These are phyloP conservation scores for Saccharomyces hybrid DNA, from an alignment of 1,139 yeast species.

Conservation along the genomic window DNA sequence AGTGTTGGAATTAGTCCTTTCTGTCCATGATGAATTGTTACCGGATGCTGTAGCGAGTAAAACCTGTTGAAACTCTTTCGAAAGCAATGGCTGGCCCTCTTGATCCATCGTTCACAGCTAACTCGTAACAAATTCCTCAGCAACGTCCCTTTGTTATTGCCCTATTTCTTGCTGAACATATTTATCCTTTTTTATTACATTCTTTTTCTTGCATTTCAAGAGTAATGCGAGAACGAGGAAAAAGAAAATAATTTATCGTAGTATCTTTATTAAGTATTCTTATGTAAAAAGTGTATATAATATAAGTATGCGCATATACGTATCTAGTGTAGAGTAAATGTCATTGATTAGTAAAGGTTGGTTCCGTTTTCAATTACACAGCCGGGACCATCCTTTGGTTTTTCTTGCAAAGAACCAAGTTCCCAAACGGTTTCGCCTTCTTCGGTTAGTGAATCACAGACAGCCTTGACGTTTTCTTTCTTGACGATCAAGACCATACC, in stretches of 20 bases:
- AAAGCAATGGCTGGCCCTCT: conserved; percentile 20
- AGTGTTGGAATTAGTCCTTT: conserved; percentile 1
- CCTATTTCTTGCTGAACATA: neutral
- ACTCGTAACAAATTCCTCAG: neutral
- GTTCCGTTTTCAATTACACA: conserved; percentile 63
- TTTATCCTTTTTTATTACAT: neutral
- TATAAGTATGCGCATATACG: neutral
- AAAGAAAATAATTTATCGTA: neutral
- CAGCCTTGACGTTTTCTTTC: conserved; percentile 51
- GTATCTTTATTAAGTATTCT: neutral
- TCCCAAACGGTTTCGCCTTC: conserved; percentile 71
- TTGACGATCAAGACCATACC: conserved; percentile 92
- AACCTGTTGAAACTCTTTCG: conserved; percentile 28
- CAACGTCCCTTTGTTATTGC: neutral
- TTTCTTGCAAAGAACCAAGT: conserved; percentile 66
- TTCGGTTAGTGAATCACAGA: conserved; percentile 44
- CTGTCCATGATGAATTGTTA: conserved; percentile 8
- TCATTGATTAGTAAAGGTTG: conserved; percentile 41
- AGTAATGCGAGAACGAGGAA: neutral
- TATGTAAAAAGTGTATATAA: neutral
- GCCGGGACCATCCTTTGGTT: conserved; percentile 45
- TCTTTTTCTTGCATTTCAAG: neutral
- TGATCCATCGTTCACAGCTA: conserved; percentile 19
- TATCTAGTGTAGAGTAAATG: neutral
- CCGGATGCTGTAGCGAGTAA: conserved; percentile 19